Percentiles rank a stretch among this genome's conserved stretches.
Evolutionary conservation across 805 yeast species (phyloP).

Genomic region (Sugiyamaella marilandica): DNA sequence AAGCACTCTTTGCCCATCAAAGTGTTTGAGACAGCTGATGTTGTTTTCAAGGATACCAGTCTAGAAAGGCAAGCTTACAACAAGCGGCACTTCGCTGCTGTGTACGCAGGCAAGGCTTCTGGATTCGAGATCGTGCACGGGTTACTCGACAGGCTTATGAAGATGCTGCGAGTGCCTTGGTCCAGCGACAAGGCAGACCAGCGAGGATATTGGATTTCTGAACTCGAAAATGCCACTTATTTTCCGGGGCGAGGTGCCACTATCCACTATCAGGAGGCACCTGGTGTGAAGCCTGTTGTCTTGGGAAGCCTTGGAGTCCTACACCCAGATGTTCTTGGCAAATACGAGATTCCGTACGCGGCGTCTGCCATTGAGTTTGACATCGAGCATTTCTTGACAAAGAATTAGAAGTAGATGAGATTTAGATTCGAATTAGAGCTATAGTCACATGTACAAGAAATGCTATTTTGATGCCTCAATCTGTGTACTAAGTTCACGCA

Average conservation of each 20-base stretch:
- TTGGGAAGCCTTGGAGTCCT: slow-evolving; percentile 88
- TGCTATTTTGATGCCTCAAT: too few relatives aligned
- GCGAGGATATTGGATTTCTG: slow-evolving; percentile 57
- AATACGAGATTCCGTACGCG: slow-evolving; percentile 89
- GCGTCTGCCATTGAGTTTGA: slow-evolving; percentile 88
- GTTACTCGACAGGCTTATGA: slow-evolving; percentile 89
- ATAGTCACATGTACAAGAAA: too few relatives aligned
- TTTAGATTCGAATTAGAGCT: neutral
- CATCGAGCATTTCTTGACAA: slow-evolving; percentile 69
- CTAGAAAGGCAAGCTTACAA: slow-evolving; percentile 87
- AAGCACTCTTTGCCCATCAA: slow-evolving; percentile 91
- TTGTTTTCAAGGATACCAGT: slow-evolving; percentile 73
- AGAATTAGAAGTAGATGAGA: neutral
- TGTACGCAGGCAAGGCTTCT: slow-evolving; percentile 89
- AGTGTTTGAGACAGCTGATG: slow-evolving; percentile 94
- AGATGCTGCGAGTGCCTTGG: slow-evolving; percentile 89
- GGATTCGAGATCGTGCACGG: slow-evolving; percentile 96
- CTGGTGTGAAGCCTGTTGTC: slow-evolving; percentile 29
- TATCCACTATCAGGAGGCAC: slow-evolving; percentile 63
- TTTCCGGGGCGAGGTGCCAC: slow-evolving; percentile 98
- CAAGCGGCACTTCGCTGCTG: slow-evolving; percentile 92
- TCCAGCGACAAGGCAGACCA: slow-evolving; percentile 42
- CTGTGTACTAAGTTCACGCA: too few relatives aligned
- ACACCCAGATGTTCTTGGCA: slow-evolving; percentile 87
- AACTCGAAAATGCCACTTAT: slow-evolving; percentile 42